Conservation (phyloP, 179 eudicot genomes). For the Patellifolia procumbens region DNA sequence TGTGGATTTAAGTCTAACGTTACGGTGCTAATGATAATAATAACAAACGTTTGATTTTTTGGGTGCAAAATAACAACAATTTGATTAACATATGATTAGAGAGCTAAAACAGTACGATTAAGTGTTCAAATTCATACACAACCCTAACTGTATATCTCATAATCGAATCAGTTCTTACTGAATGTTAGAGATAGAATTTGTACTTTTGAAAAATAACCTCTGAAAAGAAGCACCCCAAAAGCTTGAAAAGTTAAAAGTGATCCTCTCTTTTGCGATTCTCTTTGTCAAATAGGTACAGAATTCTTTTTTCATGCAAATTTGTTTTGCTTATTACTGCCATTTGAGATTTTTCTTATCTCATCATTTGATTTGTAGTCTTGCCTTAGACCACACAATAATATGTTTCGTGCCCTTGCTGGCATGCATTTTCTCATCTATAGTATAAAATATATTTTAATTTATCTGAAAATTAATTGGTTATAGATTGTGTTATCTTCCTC, state of each 20-base stretch:
- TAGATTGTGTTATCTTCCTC: too few species aligned
- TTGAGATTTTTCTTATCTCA: constrained; percentile 28
- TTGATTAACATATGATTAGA: neutral
- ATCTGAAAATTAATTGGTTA: too few species aligned
- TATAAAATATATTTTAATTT: too few species aligned
- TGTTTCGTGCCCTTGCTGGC: neutral
- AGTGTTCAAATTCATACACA: neutral
- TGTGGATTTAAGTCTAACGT: too few species aligned
- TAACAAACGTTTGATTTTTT: too few species aligned
- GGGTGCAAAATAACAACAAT: too few species aligned
- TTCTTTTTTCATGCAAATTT: constrained; percentile 18
- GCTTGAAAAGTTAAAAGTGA: constrained; percentile 26
- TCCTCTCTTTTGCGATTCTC: constrained; percentile 28
- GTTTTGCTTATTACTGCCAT: neutral
- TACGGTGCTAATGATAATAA: too few species aligned
- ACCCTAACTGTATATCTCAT: neutral
- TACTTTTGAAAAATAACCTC: constrained; percentile 2
- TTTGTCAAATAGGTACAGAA: constrained; percentile 37
- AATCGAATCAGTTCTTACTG: constrained; percentile 3
- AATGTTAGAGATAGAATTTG: constrained; percentile 10
- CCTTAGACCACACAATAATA: constrained; percentile 17
- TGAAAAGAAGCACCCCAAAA: constrained; percentile 25
- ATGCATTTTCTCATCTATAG: constrained; percentile 10
- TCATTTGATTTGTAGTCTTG: constrained; percentile 27
- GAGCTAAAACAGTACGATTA: neutral